These are phyloP conservation scores for Dioszegia hungarica DNA, from an alignment of 768 basidiomycete species.

Conservation along the genomic window DNA sequence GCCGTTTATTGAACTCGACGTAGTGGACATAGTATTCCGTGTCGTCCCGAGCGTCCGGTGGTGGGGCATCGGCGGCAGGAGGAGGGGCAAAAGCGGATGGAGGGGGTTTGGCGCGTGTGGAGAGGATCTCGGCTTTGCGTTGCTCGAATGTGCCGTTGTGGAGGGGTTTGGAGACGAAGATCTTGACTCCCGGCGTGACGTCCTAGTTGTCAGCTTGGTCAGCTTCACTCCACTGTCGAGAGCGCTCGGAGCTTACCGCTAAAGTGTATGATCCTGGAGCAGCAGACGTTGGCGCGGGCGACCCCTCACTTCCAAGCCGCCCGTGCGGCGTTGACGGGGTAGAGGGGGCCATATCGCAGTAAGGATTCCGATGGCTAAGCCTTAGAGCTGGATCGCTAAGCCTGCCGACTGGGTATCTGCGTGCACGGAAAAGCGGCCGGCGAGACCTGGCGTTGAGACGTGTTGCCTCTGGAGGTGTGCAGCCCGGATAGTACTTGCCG, in stretches of 20 bases:
- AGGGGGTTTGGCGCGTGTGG: conserved; percentile 78
- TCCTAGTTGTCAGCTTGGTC: conserved; percentile 54
- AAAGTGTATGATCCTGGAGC: conserved; percentile 40
- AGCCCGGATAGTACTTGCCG: no score
- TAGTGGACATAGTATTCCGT: conserved; percentile 97
- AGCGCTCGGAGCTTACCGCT: conserved; percentile 24
- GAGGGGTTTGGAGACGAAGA: conserved; percentile 78
- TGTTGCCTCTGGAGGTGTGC: no score
- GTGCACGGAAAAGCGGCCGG: no score
- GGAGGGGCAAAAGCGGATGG: conserved; percentile 44
- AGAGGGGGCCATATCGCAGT: conserved; percentile 36
- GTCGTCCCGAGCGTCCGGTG: conserved; percentile 65
- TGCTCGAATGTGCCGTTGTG: conserved; percentile 74
- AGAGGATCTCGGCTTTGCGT: conserved; percentile 90
- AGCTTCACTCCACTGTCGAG: background rate
- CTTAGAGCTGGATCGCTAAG: no score
- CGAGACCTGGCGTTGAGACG: no score
- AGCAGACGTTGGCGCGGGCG: conserved; percentile 36
- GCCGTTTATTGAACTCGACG: conserved; percentile 97
- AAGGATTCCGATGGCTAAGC: background rate
- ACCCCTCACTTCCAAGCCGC: conserved; percentile 30
- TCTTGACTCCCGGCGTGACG: conserved; percentile 88
- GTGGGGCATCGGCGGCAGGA: conserved; percentile 52
- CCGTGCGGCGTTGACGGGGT: conserved; percentile 35
- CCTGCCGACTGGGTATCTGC: no score